Evolutionary conservation across 306 rosid species (phyloP).

Genomic region (Luffa acutangula): DNA sequence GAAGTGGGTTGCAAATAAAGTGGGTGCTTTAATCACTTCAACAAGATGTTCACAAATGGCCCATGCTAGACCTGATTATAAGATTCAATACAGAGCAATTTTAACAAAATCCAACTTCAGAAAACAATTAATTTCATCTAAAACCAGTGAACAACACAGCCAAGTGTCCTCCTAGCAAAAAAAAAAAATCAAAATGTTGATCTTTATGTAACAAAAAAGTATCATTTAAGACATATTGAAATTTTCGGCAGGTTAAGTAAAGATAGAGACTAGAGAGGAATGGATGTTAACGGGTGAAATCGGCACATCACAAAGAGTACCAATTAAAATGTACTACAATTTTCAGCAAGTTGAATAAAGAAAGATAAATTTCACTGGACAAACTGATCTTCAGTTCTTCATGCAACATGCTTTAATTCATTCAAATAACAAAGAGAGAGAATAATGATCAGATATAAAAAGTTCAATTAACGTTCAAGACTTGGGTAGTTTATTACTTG

Average conservation of each 20-base stretch:
- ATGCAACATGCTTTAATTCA: not conserved
- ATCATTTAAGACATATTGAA: not conserved
- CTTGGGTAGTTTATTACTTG: not conserved
- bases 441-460: not conserved
- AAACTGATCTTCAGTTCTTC: not conserved
- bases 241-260: not conserved
- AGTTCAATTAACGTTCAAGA: not conserved
- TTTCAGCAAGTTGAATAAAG: not conserved
- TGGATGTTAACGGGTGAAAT: not conserved
- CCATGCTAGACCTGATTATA: slow-evolving; percentile 88
- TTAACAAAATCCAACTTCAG: not conserved
- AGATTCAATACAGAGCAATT: slow-evolving; percentile 6
- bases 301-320: not conserved
- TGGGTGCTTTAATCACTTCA: slow-evolving; percentile 80
- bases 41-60: slow-evolving; percentile 93
- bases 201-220: not conserved
- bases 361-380: not conserved
- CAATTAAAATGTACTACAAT: not conserved
- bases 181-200: not conserved
- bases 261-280: not conserved
- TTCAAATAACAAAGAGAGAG: not conserved
- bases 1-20: slow-evolving; percentile 94
- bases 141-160: not conserved
- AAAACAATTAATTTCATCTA: not conserved
- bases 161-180: not conserved